Percentiles rank a stretch among this genome's conserved stretches.
Evolutionary conservation across 192 early-diverging fungal genomes (phyloP).

Genomic region (Coemansia sp.): DNA sequence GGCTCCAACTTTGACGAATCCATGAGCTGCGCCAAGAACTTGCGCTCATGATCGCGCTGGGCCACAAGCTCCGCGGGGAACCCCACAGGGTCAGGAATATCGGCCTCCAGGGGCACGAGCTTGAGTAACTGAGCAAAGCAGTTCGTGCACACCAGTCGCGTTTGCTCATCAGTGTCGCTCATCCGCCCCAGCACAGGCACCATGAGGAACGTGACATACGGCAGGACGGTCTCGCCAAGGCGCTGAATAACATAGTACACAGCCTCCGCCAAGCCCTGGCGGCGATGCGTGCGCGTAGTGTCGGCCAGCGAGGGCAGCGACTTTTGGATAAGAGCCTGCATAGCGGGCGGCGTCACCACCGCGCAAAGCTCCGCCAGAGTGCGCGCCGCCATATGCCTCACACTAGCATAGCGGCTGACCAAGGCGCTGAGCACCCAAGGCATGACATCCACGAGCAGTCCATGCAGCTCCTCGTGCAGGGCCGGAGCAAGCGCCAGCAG

Average conservation of each 20-base stretch:
- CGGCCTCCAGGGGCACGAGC: slow-evolving; percentile 91
- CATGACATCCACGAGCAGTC: slow-evolving; percentile 56
- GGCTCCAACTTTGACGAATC: slow-evolving; percentile 84
- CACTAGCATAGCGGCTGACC: slow-evolving; percentile 64
- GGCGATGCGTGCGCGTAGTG: slow-evolving; percentile 58
- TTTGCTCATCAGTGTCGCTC: slow-evolving; percentile 90
- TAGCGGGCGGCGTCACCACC: slow-evolving; percentile 65
- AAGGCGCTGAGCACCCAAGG: slow-evolving; percentile 65
- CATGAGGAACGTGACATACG: slow-evolving; percentile 97
- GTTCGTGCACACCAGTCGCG: slow-evolving; percentile 86
- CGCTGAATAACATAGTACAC: slow-evolving; percentile 76
- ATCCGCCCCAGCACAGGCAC: slow-evolving; percentile 95
- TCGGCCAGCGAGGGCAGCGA: slow-evolving; percentile 80
- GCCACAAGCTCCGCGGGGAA: slow-evolving; percentile 75
- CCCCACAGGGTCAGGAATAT: slow-evolving; percentile 90
- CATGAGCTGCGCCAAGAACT: slow-evolving; percentile 91
- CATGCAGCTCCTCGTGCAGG: slow-evolving; percentile 56
- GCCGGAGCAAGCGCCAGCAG: slow-evolving; percentile 64
- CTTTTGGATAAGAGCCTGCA: slow-evolving; percentile 76
- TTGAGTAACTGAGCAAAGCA: slow-evolving; percentile 95
- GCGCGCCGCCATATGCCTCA: slow-evolving; percentile 76
- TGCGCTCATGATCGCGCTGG: slow-evolving; percentile 83
- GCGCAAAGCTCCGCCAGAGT: slow-evolving; percentile 73
- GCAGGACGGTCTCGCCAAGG: slow-evolving; percentile 79
- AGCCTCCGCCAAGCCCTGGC: slow-evolving; percentile 88